Evolutionary conservation across 176 grass and related monocot species (phyloP), one percentile per base, ranked within the genome.

Genomic region (Carex pumila): DNA sequence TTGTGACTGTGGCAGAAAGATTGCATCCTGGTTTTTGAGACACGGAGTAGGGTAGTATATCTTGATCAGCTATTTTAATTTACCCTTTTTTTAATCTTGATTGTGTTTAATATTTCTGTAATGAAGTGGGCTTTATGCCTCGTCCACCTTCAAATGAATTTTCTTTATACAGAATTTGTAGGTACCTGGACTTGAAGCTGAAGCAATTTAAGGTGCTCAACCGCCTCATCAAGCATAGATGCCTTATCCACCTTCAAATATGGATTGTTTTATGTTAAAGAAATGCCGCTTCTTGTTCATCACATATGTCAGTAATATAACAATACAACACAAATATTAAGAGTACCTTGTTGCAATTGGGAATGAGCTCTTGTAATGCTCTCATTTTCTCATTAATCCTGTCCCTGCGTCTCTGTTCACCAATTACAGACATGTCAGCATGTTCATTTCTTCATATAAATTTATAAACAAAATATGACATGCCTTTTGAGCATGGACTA

Each of bases 201-300:
- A 83, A 83, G 81, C 14, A 62, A 34, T 68, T 83, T 68, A 32
- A 83, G 81, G 41, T 83, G 68, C 4, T 83, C 81, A 69, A 83
- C 69, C 36, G 81, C 81, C 81, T 83, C 81, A 52, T 83, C 81
- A 67, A 83, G 81, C 81, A 83, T 83, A 66, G 81, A 83, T 66
- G 81, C 81, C 81, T 83, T 83, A 66, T 83, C 81, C 13, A 83
- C 81, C 81, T 83, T 34, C 19, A 67, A 50, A 83, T 69, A 39
- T 39, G 5, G 22, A 76, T 9, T 15, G n/a, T 25, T 76, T 34
- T 67, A 14, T 70, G 34, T 70, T 70, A 70, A 45, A 45, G 17
- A 71, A 81, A 63, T 81, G 19, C 61, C 37, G 13, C 32, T 61
- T 68, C 8, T 83, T 52, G 52, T 52, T 30, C 39, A 50, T 54